Conservation (phyloP, 2,329 filamentous ascomycete genomes). For the Hypocrella siamensis region DNA sequence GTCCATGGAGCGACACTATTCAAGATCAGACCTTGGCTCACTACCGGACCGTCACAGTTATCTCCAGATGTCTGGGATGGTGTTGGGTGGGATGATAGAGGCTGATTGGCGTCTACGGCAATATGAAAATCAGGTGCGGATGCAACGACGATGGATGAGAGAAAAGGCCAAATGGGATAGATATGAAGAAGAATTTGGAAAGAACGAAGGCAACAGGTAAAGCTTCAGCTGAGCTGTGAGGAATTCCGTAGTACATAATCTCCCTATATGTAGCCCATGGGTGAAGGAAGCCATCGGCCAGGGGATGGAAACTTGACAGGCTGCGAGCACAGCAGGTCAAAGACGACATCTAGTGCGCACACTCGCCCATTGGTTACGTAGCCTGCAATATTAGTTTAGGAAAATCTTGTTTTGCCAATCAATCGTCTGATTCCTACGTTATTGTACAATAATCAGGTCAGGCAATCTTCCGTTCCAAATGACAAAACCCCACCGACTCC, state of each 20-base stretch:
- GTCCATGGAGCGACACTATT: neutral
- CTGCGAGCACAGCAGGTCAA: no score
- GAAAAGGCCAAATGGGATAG: constrained; percentile 55
- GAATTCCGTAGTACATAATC: neutral
- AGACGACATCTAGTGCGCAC: no score
- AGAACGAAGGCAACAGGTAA: constrained; percentile 21
- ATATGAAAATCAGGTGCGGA: constrained; percentile 50
- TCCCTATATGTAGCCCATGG: neutral
- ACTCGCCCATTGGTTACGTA: no score
- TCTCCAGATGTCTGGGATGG: constrained; percentile 74
- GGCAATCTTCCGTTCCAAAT: no score
- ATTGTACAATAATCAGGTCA: no score
- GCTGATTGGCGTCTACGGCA: constrained; percentile 52
- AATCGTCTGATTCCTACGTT: no score
- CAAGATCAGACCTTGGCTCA: neutral
- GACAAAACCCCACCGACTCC: constrained; percentile 8
- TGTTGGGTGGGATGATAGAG: constrained; percentile 62
- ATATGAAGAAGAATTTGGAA: constrained; percentile 45
- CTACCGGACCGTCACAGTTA: constrained; percentile 35
- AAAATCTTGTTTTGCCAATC: no score
- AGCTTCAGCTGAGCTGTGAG: neutral
- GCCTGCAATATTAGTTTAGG: no score
- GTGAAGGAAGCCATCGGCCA: no score
- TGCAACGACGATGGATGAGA: constrained; percentile 44
- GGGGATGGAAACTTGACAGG: neutral